Evolutionary conservation across 2,329 filamentous ascomycete species (phyloP), one percentile per base, ranked within the genome.

Genomic region (Colletotrichum shisoi): DNA sequence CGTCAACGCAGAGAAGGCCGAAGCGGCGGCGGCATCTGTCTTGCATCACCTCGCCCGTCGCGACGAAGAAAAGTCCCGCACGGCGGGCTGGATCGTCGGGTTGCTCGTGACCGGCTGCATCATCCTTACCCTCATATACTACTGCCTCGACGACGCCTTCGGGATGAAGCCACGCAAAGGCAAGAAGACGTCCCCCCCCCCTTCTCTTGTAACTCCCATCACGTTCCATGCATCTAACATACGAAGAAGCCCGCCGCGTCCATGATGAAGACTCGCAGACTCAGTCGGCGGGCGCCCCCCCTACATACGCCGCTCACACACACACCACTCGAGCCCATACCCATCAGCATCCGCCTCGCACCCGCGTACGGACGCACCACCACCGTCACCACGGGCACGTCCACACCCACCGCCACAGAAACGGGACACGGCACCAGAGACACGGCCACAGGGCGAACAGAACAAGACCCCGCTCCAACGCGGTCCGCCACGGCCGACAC

Each of bases 71-170:
- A n/a, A n/a, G 13, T 62, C 56, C 13, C 37, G 62, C 15, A 61
- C 53, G 52, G 66, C 66, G 15, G 66, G 66, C 13, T 45, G 61
- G 57, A 51, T 68, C n/a, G 42, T 68, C 24, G 66, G 66, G n/a
- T 65, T 62, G n/a, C 62, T 68, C 21, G 6, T 68, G 1, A 62
- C 48, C 13, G 66, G 56, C 11, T 24, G 66, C 8, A 13, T 56
- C n/a, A 62, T 52, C 24, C 21, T 57, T 7, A 44, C 42, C 44
- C 40, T 68, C 27, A 44, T 68, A 2, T 66, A 68, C 44, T 48
- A 39, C 8, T 68, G 66, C 46, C 52, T 62, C 57, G 46, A 57
- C 62, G 53, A 51, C 40, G 62, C 45, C n/a, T 67, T 68, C 12
- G 44, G 54, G 9, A 45, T 61, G 5, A 39, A 57, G 13, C 27